Evolutionary conservation across 106 monocot genomes (phyloP), one percentile per base, ranked within the genome.

Genomic region (Dioscorea zingiberensis): DNA sequence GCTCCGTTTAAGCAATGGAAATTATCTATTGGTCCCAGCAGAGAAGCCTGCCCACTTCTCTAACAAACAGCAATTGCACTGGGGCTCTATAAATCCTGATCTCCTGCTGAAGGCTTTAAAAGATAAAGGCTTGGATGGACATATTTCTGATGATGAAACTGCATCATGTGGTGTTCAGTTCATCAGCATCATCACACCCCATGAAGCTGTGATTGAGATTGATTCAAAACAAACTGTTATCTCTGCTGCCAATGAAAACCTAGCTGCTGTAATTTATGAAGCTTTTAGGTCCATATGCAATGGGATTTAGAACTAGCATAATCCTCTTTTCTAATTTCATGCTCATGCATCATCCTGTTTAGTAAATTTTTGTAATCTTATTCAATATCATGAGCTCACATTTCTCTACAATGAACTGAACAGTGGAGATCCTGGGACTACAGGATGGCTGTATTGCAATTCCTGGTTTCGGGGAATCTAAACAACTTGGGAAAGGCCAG

Each of bases 1-100:
- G 61, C 70, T 81, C 47, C 47, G 80, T 25, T 48, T 87, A 48
- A 69, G 68, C 48, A 77, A 78, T 25, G 84, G 87, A 4, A 69
- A 69, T 15, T 77, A 80, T 68, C 25, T 59, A 18, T 59, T 87
- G 55, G 69, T 67, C 65, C 23, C 68, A 24, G 21, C 62, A 9
- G 64, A 63, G 46, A 65, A 61, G 18, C 64, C 55, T 5, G 21
- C 29, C 22, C 21, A 51, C 14, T 24, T 27, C 25, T 59, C 70
- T 51, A 70, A 46, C 58, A 65, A 54, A 29, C 62, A 44, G 22
- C 47, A 64, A 28, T 46, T 86, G 24, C 54, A 76, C 24, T 76
- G 79, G 78, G 82, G 82, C 14, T 49, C 64, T 55, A 49, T 82
- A 9, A 82, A 86, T 24, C 69, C 72, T 19, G 48, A 22, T 54